Evolutionary conservation across 805 yeast species (phyloP).

Genomic region (Sugiyamaella valdiviana): DNA sequence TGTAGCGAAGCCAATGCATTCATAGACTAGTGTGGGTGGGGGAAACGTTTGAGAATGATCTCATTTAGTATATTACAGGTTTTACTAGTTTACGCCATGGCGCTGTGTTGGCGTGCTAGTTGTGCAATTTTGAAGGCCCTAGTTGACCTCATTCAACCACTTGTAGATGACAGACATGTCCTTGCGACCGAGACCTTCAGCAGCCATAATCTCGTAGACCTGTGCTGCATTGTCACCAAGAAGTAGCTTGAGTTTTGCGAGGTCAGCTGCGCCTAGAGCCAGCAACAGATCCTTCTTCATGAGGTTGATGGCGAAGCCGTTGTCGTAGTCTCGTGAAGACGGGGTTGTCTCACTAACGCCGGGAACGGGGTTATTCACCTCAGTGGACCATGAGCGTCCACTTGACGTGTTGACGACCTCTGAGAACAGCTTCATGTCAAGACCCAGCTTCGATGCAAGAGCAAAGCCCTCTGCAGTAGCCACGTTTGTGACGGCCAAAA

Average conservation of each 20-base stretch:
- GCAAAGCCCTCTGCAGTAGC: slow-evolving; percentile 53
- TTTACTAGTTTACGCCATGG: no score
- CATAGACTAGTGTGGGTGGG: not conserved
- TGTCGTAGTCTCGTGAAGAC: slow-evolving; percentile 40
- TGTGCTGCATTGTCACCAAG: slow-evolving; percentile 23
- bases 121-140: no score
- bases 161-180: slow-evolving; percentile 28
- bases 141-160: slow-evolving; percentile 18
- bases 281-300: slow-evolving; percentile 38
- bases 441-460: slow-evolving; percentile 44
- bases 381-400: slow-evolving; percentile 51
- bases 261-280: slow-evolving; percentile 28
- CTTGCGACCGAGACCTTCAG: slow-evolving; percentile 15
- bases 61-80: no score
- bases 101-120: no score
- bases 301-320: slow-evolving; percentile 39
- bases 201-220: slow-evolving; percentile 22
- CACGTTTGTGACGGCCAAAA: slow-evolving; percentile 47
- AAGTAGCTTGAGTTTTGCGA: slow-evolving; percentile 19
- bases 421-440: slow-evolving; percentile 42
- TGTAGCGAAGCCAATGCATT: not conserved
- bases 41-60: no score
- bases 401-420: slow-evolving; percentile 46
- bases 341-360: slow-evolving; percentile 45
- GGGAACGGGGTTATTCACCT: slow-evolving; percentile 49